phyloP scores from a whole-genome alignment of 106 monocot genomes.

The Platanthera guangdongensis region DNA sequence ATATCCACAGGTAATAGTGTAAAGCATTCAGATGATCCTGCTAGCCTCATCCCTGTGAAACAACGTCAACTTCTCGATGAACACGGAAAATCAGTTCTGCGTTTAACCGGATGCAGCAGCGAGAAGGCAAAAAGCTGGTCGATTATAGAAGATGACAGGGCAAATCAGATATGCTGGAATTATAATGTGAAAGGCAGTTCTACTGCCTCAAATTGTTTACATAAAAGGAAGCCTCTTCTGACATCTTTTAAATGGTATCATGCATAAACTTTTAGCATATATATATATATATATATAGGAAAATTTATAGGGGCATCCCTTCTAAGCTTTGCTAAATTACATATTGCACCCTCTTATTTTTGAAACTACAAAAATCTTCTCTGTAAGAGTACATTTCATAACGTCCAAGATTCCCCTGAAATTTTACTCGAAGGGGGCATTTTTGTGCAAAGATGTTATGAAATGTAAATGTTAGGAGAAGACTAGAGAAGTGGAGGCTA shows the following conservation, averaged over 20 bases:
- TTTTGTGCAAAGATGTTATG: too few relatives aligned
- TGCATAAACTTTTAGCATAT: not conserved
- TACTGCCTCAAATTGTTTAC: conserved; percentile 31
- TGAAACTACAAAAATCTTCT: too few relatives aligned
- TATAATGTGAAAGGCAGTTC: conserved; percentile 17
- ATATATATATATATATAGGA: not conserved
- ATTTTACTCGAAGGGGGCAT: too few relatives aligned
- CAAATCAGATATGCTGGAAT: conserved; percentile 54
- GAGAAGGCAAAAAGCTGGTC: conserved; percentile 54
- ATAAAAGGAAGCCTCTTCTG: conserved; percentile 24
- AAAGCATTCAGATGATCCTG: conserved; percentile 7
- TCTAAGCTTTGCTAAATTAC: too few relatives aligned
- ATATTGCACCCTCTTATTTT: too few relatives aligned
- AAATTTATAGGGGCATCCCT: too few relatives aligned
- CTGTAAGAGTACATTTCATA: too few relatives aligned
- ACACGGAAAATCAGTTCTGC: conserved; percentile 15
- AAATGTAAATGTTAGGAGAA: too few relatives aligned
- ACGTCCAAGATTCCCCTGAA: too few relatives aligned
- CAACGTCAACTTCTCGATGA: not conserved
- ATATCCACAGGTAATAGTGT: conserved; percentile 15
- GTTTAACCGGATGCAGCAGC: conserved; percentile 42
- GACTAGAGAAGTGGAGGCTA: too few relatives aligned
- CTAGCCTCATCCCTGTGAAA: conserved; percentile 10
- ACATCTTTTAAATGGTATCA: conserved; percentile 23
- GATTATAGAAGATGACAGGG: conserved; percentile 8